Evolutionary conservation across 768 basidiomycete genomes (phyloP).

Genomic region (Hygrophoropsis aurantiaca): DNA sequence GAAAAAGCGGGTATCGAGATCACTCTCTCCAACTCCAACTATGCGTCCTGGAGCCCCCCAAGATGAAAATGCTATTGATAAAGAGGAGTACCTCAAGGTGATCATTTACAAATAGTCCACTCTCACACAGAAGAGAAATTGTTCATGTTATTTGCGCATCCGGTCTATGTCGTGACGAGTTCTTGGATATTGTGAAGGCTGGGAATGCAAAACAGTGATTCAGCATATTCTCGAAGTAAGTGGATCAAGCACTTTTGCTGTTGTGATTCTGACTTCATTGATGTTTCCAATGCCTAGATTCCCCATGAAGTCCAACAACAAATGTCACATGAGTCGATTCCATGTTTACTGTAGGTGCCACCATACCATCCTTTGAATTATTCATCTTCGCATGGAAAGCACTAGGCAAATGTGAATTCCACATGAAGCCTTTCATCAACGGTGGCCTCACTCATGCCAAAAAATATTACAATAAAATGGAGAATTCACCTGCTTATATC

Average conservation of each 20-base stretch:
- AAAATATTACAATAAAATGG: constrained; percentile 1
- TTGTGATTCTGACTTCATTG: too few species aligned
- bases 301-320: background rate
- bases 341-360: background rate
- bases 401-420: background rate
- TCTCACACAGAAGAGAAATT: too few species aligned
- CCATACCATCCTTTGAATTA: background rate
- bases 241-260: too few species aligned
- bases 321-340: background rate
- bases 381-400: background rate
- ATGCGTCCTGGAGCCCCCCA: too few species aligned
- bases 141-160: background rate
- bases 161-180: background rate
- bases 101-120: too few species aligned
- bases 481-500: background rate
- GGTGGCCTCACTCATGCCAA: background rate
- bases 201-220: constrained; percentile 5
- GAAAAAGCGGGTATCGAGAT: too few species aligned
- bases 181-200: background rate
- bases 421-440: background rate
- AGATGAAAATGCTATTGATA: too few species aligned
- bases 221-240: constrained; percentile 5
- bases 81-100: too few species aligned
- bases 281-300: too few species aligned
- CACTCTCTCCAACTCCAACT: too few species aligned